These are phyloP conservation scores for Puccinia horiana DNA, from an alignment of 1,284 basidiomycete genomes.

Conservation along the genomic window DNA sequence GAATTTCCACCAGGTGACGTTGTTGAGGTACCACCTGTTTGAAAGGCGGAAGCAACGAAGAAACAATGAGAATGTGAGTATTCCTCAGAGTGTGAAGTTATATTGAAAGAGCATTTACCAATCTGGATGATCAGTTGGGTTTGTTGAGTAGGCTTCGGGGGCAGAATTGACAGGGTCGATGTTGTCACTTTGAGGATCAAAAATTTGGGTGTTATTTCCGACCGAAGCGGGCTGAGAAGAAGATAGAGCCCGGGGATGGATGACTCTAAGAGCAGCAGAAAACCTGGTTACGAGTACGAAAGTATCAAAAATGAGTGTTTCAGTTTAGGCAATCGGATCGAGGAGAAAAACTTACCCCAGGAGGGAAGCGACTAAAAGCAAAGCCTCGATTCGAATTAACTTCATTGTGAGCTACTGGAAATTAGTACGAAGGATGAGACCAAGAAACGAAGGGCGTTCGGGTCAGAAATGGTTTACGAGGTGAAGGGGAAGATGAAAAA, in stretches of 20 bases:
- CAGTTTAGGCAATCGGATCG: neutral
- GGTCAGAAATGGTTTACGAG: neutral
- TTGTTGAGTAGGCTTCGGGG: neutral
- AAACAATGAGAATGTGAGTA: too few species aligned
- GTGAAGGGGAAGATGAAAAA: neutral
- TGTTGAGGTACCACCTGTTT: slow-evolving; percentile 39
- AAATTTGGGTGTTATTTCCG: too few species aligned
- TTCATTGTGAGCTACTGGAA: neutral
- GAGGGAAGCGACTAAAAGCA: neutral
- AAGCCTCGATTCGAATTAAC: neutral
- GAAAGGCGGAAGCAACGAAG: neutral
- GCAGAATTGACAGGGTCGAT: too few species aligned
- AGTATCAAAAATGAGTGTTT: too few species aligned
- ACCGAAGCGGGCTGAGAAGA: neutral
- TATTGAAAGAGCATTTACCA: neutral
- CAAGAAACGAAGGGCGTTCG: neutral
- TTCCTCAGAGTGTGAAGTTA: neutral
- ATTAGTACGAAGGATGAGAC: neutral
- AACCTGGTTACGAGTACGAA: neutral
- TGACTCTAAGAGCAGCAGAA: neutral
- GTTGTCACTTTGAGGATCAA: too few species aligned
- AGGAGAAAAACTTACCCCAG: neutral
- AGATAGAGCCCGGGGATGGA: slow-evolving; percentile 11
- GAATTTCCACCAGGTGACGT: slow-evolving; percentile 18
- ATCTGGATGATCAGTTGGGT: neutral